Conservation (phyloP, 2,329 filamentous ascomycete species). For the Camillea tinctor region DNA sequence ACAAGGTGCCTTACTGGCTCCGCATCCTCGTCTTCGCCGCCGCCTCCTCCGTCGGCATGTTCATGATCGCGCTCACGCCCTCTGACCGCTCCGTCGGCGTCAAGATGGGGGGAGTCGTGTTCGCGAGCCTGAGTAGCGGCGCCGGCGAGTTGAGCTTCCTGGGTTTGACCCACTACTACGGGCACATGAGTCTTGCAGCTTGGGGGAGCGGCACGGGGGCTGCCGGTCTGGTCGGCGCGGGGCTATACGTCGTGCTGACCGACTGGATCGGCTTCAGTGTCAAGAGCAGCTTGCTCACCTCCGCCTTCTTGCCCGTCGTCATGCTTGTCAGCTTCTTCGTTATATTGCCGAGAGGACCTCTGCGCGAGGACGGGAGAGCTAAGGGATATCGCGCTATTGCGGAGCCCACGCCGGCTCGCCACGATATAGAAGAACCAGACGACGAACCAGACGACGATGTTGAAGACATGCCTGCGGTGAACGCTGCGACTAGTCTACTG, state of each 20-base stretch:
- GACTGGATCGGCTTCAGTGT: constrained; percentile 76
- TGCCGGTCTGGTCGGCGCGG: constrained; percentile 82
- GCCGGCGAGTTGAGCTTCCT: constrained; percentile 89
- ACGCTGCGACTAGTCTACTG: constrained; percentile 50
- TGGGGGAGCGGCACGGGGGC: constrained; percentile 94
- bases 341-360: constrained; percentile 67
- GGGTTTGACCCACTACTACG: constrained; percentile 90
- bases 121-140: constrained; percentile 83
- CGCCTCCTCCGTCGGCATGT: constrained; percentile 82
- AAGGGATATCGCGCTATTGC: constrained; percentile 56
- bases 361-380: constrained; percentile 47
- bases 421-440: constrained; percentile 27
- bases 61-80: constrained; percentile 80
- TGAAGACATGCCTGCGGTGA: constrained; percentile 36
- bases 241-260: constrained; percentile 82
- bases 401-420: constrained; percentile 20
- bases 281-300: constrained; percentile 69
- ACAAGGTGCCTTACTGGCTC: constrained; percentile 74
- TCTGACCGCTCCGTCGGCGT: constrained; percentile 61
- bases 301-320: constrained; percentile 73
- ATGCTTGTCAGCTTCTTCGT: constrained; percentile 88
- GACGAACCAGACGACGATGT: constrained; percentile 39
- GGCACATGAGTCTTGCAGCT: constrained; percentile 77
- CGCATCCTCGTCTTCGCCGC: constrained; percentile 73
- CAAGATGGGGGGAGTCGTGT: constrained; percentile 79